phyloP scores from a whole-genome alignment of 345 rosid species.

The Euphorbia lathyris region DNA sequence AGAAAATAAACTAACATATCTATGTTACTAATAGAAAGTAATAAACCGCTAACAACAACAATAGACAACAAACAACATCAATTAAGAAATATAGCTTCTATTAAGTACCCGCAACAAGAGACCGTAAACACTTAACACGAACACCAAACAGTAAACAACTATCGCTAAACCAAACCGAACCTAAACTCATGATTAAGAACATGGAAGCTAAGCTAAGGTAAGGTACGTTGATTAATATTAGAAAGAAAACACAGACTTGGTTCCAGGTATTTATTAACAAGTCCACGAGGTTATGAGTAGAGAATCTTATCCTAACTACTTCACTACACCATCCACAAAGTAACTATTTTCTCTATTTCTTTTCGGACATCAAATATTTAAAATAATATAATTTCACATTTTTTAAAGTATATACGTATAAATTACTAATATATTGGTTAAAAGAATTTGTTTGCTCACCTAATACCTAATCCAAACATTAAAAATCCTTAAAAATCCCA shows the following conservation, averaged over 20 bases:
- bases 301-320: slow-evolving; percentile 24
- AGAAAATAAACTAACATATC: no score
- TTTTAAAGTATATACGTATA: background rate
- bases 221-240: background rate
- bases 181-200: background rate
- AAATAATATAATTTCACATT: slow-evolving; percentile 6
- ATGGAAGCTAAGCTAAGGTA: background rate
- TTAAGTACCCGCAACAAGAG: no score
- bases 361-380: slow-evolving; percentile 1
- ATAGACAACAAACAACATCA: no score
- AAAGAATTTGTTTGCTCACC: slow-evolving; percentile 37
- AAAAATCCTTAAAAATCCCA: background rate
- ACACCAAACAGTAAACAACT: no score
- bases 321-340: slow-evolving; percentile 32
- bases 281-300: background rate
- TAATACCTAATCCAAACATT: slow-evolving; percentile 38
- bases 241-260: slow-evolving; percentile 8
- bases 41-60: no score
- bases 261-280: background rate
- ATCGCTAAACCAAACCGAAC: no score
- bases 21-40: no score
- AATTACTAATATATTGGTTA: background rate
- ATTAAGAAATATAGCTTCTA: no score
- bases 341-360: slow-evolving; percentile 12
- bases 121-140: no score